Evolutionary conservation across 371 early-diverging fungal genomes (phyloP).

Genomic region (Mortierella sp.): DNA sequence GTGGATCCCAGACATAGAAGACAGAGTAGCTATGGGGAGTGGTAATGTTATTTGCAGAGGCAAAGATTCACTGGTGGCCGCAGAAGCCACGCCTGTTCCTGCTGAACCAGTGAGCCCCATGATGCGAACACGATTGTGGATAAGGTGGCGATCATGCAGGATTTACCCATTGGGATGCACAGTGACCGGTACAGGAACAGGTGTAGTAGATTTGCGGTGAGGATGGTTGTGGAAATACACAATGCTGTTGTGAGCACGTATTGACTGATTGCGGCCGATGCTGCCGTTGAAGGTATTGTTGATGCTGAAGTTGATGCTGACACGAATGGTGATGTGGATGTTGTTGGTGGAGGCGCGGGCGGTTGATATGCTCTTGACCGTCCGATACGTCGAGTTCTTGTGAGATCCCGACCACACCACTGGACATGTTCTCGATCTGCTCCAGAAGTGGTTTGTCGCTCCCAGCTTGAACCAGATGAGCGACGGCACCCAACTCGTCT

Average conservation of each 20-base stretch:
- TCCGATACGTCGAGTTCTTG: neutral
- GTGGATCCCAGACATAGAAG: slow-evolving; percentile 2
- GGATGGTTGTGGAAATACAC: neutral
- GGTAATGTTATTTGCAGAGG: neutral
- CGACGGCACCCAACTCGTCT: no score
- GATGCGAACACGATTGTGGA: slow-evolving; percentile 43
- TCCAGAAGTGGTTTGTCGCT: no score
- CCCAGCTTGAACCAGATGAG: no score
- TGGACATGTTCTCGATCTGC: slow-evolving; percentile 5
- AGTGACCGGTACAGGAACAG: slow-evolving; percentile 7
- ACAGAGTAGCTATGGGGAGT: neutral
- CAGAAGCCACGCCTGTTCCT: neutral
- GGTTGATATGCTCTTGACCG: neutral
- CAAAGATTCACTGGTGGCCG: no score
- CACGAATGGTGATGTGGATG: slow-evolving; percentile 4
- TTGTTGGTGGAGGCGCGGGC: slow-evolving; percentile 4
- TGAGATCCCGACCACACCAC: slow-evolving; percentile 13
- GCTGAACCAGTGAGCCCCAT: slow-evolving; percentile 18
- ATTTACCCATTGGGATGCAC: slow-evolving; percentile 48
- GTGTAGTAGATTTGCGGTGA: neutral
- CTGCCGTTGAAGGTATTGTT: slow-evolving; percentile 6
- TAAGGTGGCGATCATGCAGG: slow-evolving; percentile 40
- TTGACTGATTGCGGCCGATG: neutral
- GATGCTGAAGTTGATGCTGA: slow-evolving; percentile 2
- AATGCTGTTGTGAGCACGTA: neutral